phyloP scores from a whole-genome alignment of 2,329 filamentous ascomycete species.

The Colletotrichum sp. region DNA sequence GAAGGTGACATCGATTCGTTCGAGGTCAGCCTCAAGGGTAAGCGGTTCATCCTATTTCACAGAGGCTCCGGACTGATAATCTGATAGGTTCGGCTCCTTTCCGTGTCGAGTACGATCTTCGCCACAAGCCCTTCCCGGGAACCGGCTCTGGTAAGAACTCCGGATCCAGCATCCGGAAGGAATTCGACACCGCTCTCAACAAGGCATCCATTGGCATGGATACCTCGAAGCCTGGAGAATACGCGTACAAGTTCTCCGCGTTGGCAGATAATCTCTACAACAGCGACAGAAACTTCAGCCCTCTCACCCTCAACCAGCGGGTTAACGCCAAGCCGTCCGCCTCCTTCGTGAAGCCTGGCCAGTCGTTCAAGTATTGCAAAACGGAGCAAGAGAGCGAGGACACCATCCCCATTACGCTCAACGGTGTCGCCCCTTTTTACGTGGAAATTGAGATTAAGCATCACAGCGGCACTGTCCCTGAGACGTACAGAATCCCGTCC shows the following conservation, averaged over 20 bases:
- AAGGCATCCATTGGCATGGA: constrained; percentile 85
- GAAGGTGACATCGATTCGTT: constrained; percentile 93
- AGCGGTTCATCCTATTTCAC: constrained; percentile 26
- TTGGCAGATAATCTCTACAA: constrained; percentile 88
- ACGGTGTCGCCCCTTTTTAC: constrained; percentile 84
- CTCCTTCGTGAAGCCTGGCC: constrained; percentile 82
- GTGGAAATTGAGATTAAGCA: constrained; percentile 95
- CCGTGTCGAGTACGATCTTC: constrained; percentile 19
- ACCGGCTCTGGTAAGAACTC: background rate
- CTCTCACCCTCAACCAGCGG: constrained; percentile 76
- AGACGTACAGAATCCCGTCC: constrained; percentile 80
- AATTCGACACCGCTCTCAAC: constrained; percentile 77
- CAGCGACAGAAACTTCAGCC: constrained; percentile 68
- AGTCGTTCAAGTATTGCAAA: constrained; percentile 94
- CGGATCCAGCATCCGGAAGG: constrained; percentile 47
- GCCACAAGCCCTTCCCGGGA: constrained; percentile 34
- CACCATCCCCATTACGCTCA: constrained; percentile 83
- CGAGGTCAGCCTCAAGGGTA: constrained; percentile 79
- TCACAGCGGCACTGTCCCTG: constrained; percentile 77
- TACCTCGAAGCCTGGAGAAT: constrained; percentile 79
- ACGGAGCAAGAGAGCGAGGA: constrained; percentile 83
- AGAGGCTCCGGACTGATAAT: constrained; percentile 31
- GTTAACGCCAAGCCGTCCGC: constrained; percentile 86
- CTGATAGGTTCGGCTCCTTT: constrained; percentile 77
- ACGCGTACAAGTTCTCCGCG: constrained; percentile 84